These are phyloP conservation scores for Gastrolobium villosum DNA, from an alignment of 306 rosid genomes.

Conservation along the genomic window DNA sequence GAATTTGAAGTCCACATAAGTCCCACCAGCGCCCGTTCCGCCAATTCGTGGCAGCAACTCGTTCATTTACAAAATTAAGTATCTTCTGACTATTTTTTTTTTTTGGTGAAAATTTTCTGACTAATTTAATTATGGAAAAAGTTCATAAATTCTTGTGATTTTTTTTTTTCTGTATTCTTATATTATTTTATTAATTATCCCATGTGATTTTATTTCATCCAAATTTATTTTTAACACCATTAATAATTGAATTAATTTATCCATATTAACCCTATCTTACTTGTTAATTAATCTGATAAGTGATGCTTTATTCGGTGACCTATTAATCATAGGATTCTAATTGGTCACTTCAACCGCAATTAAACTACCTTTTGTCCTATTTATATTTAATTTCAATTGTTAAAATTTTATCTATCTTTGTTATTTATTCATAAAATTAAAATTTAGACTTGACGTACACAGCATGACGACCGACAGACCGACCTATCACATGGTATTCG, in stretches of 20 bases:
- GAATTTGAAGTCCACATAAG: neutral
- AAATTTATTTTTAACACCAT: too few species aligned
- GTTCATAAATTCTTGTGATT: too few species aligned
- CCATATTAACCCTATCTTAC: too few species aligned
- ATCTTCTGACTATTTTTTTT: neutral
- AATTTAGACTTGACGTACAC: neutral
- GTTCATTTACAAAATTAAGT: conserved; percentile 22
- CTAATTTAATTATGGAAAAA: neutral
- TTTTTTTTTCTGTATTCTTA: too few species aligned
- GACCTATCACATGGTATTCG: conserved; percentile 30
- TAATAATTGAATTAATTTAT: too few species aligned
- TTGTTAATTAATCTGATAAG: too few species aligned
- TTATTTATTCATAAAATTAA: neutral
- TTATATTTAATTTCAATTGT: conserved; percentile 3
- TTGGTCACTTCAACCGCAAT: neutral
- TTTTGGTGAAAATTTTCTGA: too few species aligned
- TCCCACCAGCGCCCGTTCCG: conserved; percentile 52
- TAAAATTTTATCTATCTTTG: neutral
- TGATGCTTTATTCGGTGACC: conserved; percentile 22
- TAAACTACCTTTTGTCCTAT: conserved; percentile 11
- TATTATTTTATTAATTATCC: too few species aligned
- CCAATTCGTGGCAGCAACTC: conserved; percentile 50
- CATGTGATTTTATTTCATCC: too few species aligned
- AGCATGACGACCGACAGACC: conserved; percentile 28
- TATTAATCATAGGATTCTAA: conserved; percentile 31